Evolutionary conservation across 148 eudicot species (phyloP).

Genomic region (Selenicereus undatus): DNA sequence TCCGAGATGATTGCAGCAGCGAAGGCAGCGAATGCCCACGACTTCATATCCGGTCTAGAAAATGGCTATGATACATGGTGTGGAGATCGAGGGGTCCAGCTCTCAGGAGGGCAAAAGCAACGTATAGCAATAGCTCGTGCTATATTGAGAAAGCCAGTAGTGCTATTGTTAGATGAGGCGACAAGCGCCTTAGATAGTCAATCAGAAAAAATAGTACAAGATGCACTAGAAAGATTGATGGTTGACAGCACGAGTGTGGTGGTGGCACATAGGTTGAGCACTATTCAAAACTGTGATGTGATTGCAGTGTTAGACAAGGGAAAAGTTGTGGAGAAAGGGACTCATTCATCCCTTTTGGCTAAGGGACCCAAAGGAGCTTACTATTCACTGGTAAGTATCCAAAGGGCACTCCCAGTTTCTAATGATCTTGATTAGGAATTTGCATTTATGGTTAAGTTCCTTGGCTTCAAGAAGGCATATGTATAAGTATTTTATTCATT

Average conservation of each 20-base stretch:
- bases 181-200: slow-evolving; percentile 29
- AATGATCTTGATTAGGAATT: neutral
- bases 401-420: slow-evolving; percentile 5
- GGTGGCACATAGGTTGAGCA: slow-evolving; percentile 65
- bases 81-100: slow-evolving; percentile 53
- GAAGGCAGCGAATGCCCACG: slow-evolving; percentile 58
- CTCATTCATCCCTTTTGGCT: slow-evolving; percentile 41
- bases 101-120: slow-evolving; percentile 37
- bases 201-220: slow-evolving; percentile 28
- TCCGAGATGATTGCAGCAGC: slow-evolving; percentile 49
- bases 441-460: neutral
- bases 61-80: slow-evolving; percentile 59
- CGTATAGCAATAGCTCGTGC: slow-evolving; percentile 32
- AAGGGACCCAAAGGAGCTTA: slow-evolving; percentile 37
- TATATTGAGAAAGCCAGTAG: slow-evolving; percentile 18
- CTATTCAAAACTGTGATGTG: slow-evolving; percentile 35
- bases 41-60: slow-evolving; percentile 42
- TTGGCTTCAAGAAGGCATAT: too few relatives aligned
- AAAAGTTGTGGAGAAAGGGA: slow-evolving; percentile 53
- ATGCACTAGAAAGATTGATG: slow-evolving; percentile 26
- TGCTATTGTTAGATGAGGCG: slow-evolving; percentile 25
- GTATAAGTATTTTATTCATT: too few relatives aligned
- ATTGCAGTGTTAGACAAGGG: slow-evolving; percentile 66
- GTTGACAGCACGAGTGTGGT: slow-evolving; percentile 36
- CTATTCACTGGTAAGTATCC: slow-evolving; percentile 26